Evolutionary conservation across 78 protist species (phyloP).

Genomic region (Dictyostelium discoideum): DNA sequence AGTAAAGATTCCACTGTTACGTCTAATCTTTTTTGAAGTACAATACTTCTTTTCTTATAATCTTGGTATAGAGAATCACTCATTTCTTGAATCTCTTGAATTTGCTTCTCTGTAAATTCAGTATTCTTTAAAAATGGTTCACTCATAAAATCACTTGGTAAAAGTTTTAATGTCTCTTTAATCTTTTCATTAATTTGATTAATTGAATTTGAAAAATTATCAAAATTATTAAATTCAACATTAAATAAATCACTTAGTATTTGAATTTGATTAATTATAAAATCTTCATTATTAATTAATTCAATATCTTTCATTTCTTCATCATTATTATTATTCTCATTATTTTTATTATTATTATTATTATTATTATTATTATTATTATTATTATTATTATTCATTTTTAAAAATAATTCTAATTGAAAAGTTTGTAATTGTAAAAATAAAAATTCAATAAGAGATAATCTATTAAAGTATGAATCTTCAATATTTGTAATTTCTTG

Average conservation of each 20-base stretch:
- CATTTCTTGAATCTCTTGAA: slow-evolving; percentile 30
- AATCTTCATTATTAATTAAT: slow-evolving; percentile 9
- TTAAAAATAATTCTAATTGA: slow-evolving; percentile 50
- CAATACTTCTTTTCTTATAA: slow-evolving; percentile 41
- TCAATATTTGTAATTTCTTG: background rate
- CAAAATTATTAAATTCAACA: slow-evolving; percentile 28
- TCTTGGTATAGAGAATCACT: slow-evolving; percentile 25
- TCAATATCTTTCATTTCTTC: background rate
- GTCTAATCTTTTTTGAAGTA: slow-evolving; percentile 43
- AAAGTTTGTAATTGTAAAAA: slow-evolving; percentile 49
- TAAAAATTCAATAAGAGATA: slow-evolving; percentile 28
- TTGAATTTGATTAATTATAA: slow-evolving; percentile 41
- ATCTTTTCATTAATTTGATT: slow-evolving; percentile 34
- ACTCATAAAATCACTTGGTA: slow-evolving; percentile 51
- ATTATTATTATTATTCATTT: background rate
- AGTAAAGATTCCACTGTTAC: slow-evolving; percentile 55
- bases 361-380: background rate
- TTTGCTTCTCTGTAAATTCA: slow-evolving; percentile 15
- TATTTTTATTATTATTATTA: background rate
- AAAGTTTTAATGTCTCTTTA: background rate
- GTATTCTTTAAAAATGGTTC: slow-evolving; percentile 72
- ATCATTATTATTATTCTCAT: background rate
- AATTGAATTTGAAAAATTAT: slow-evolving; percentile 13
- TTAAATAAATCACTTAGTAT: slow-evolving; percentile 34
- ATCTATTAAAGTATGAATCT: background rate